These are phyloP conservation scores for Chlorencoelia australis DNA, from an alignment of 2,329 filamentous ascomycete species.

Conservation along the genomic window DNA sequence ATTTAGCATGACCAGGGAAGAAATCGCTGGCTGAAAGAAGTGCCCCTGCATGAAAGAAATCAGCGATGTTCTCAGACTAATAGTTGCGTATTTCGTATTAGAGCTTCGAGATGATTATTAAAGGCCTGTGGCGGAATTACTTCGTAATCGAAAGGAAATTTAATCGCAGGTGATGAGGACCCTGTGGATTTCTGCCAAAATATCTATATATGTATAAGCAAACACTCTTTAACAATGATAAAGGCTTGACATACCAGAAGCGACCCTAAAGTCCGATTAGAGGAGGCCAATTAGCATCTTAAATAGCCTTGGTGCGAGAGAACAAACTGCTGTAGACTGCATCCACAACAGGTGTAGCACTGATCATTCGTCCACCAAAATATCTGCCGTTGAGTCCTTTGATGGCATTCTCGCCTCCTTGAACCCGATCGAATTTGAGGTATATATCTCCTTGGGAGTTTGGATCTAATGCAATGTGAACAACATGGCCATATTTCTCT, in stretches of 20 bases:
- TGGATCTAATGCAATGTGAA: slow-evolving; percentile 90
- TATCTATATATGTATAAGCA: slow-evolving; percentile 3
- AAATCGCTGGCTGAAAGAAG: slow-evolving; percentile 8
- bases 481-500: slow-evolving; percentile 90
- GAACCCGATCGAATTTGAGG: slow-evolving; percentile 93
- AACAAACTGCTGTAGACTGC: slow-evolving; percentile 98
- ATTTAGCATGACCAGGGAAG: slow-evolving; percentile 6
- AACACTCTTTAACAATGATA: not conserved
- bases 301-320: slow-evolving; percentile 75
- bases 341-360: slow-evolving; percentile 91
- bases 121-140: not conserved
- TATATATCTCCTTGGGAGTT: slow-evolving; percentile 96
- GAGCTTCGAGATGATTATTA: not conserved
- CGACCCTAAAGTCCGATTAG: slow-evolving; percentile 20
- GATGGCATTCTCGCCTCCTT: slow-evolving; percentile 94
- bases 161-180: not conserved
- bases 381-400: slow-evolving; percentile 94
- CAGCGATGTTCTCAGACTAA: slow-evolving; percentile 19
- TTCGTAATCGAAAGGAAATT: slow-evolving; percentile 2
- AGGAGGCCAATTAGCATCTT: slow-evolving; percentile 31
- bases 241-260: slow-evolving; percentile 15
- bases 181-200: slow-evolving; percentile 7
- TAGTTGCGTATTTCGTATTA: slow-evolving; percentile 4
- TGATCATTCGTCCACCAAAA: slow-evolving; percentile 89
- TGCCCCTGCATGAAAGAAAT: slow-evolving; percentile 22